Evolutionary conservation across 2,329 filamentous ascomycete genomes (phyloP).

Genomic region (Cryphonectria japonica): DNA sequence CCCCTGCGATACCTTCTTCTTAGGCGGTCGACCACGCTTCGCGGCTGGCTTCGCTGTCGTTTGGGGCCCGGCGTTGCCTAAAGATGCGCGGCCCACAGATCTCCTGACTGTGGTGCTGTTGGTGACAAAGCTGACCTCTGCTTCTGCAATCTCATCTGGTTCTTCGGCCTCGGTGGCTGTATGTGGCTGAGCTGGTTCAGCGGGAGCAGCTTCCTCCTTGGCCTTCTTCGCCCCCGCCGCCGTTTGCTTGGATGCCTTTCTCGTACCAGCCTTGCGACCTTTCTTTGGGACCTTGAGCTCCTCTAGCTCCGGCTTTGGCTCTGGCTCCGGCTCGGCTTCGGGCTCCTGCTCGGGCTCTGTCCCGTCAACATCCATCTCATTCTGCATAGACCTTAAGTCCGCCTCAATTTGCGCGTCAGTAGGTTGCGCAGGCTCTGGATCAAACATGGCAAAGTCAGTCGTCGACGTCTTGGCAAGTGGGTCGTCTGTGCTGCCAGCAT

Average conservation of each 20-base stretch:
- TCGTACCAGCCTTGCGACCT: slow-evolving; percentile 54
- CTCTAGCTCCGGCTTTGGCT: slow-evolving; percentile 36
- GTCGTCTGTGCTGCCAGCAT: slow-evolving; percentile 29
- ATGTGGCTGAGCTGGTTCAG: slow-evolving; percentile 33
- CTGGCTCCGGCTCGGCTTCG: slow-evolving; percentile 36
- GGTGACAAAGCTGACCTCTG: slow-evolving; percentile 46
- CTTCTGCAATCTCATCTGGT: slow-evolving; percentile 39
- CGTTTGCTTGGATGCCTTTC: slow-evolving; percentile 55
- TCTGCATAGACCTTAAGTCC: slow-evolving; percentile 53
- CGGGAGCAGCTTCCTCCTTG: slow-evolving; percentile 37
- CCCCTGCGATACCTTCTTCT: slow-evolving; percentile 30
- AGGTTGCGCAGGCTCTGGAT: slow-evolving; percentile 48
- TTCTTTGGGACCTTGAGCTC: slow-evolving; percentile 56
- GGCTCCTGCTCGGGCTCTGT: slow-evolving; percentile 18
- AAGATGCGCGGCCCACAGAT: slow-evolving; percentile 28
- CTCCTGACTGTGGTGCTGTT: slow-evolving; percentile 49
- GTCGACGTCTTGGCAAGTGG: slow-evolving; percentile 35
- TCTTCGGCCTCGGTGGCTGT: slow-evolving; percentile 30
- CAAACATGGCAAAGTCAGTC: slow-evolving; percentile 55
- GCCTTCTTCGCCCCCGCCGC: slow-evolving; percentile 47
- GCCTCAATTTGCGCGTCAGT: slow-evolving; percentile 55
- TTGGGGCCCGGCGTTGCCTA: slow-evolving; percentile 16
- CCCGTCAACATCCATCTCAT: slow-evolving; percentile 50
- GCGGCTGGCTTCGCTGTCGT: slow-evolving; percentile 19
- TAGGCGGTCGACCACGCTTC: slow-evolving; percentile 25